Evolutionary conservation across 345 rosid genomes (phyloP), one percentile per base, ranked within the genome.

Genomic region (Zanthoxylum bungeanum): DNA sequence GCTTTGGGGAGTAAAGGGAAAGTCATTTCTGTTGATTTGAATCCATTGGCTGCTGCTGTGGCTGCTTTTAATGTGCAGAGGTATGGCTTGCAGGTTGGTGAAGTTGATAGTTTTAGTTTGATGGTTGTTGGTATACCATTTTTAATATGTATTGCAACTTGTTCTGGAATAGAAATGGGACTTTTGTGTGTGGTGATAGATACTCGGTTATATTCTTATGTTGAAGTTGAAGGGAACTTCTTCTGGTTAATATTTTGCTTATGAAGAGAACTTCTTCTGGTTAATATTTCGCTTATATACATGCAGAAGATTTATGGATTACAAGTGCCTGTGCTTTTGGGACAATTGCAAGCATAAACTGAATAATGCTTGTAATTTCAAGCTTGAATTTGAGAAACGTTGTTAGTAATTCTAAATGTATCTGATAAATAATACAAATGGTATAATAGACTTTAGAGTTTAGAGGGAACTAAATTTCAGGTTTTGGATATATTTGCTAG

Each of bases 11-110:
- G 50, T 37, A 34, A 44, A 27, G 93, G 92, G 69, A 85, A 72
- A 65, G 88, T 94, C 55, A 62, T 92, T 70, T 96, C 97, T 50
- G 86, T 92, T 2, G 98, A 95, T 82, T 80, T 88, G 64, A 92
- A 95, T 74, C 80, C 88, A 3, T 80, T 85, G 27, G 93, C 96
- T 0, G 85, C 84, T 42, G 64, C 83, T 6, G 92, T 91, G 50
- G 88, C 97, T 1, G 66, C 83, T 36, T 78, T 78, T 69, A 95
- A 92, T 77, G 88, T 88, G 63, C 82, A 79, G 64, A 92, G 93
- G 77, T 89, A 92, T 72, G 74, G 70, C 30, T 83, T 92, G 39
- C 76, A 91, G 93, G 98, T 89, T 52, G 59, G 86, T 78, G 24
- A 47, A 27, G 67, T 40, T 30, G 8, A 30, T 33, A 39, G 33